Evolutionary conservation across 2,329 filamentous ascomycete species (phyloP), one percentile per base, ranked within the genome.

Genomic region (Cercospora sp.): DNA sequence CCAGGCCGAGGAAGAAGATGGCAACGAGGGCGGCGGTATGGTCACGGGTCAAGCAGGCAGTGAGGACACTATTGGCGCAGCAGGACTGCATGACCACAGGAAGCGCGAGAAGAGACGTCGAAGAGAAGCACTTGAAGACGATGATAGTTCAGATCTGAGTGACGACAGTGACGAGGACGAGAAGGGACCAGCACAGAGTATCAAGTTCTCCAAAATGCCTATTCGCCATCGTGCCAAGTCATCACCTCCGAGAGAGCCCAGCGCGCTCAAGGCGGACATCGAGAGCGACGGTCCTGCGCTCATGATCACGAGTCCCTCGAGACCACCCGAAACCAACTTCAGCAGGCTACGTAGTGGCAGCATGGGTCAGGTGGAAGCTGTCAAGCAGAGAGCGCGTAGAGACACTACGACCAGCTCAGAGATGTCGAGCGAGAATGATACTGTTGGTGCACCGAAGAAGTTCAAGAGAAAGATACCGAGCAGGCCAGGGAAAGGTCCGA

Each of bases 161-260:
- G 92, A 95, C 74, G 91, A 94, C 73, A 94, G 91, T 74, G 92
- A 95, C 61, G 91, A 94, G 26, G 90, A 92, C 26, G 75, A 69
- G 66, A 79, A 80, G 62, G 89, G 91, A 64, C 90, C 91, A 55
- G 90, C 91, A 2, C 92, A 96, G 77, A 92, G 96, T 79, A 97
- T 98, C 78, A 94, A 94, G 77, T 99, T 99, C 80, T 89, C 91
- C 60, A 98, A 98, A 81, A 94, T 97, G 92, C 94, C 95, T 1
- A 86, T 97, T 53, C 88, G 94, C 32, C 89, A 89, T 72, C 89
- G 94, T 66, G 92, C 94, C 28, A 94, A 92, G 10, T 97, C 94
- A 0, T 97, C 94, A 59, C 94, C 94, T 3, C 68, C 69, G 0
- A 73, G 63, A 30, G 64, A 69, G 49, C 63, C 68, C 13, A 67